Evolutionary conservation across 306 rosid species (phyloP).

Genomic region (Dalbergia cochinchinensis): DNA sequence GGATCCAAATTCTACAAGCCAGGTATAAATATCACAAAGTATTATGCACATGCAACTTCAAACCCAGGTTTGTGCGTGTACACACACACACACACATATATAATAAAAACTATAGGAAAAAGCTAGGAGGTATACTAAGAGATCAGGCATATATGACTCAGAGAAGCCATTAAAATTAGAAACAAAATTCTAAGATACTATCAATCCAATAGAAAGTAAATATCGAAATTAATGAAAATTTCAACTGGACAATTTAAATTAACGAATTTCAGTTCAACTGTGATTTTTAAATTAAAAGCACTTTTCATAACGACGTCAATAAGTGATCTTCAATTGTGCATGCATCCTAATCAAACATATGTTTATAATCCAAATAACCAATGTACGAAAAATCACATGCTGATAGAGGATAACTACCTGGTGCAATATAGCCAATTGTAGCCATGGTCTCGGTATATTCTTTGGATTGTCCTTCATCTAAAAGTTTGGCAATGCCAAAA

Average conservation of each 20-base stretch:
- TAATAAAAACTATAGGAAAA: too few species aligned
- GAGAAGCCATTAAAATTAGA: constrained; percentile 8
- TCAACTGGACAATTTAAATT: neutral
- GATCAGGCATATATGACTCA: neutral
- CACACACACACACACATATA: too few species aligned
- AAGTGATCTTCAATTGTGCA: neutral
- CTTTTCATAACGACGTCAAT: too few species aligned
- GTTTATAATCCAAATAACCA: neutral
- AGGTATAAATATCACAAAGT: neutral
- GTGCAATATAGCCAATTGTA: too few species aligned
- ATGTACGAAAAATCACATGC: neutral
- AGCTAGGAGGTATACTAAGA: too few species aligned
- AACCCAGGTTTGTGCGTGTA: too few species aligned
- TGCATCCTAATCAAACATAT: neutral
- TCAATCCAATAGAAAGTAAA: neutral
- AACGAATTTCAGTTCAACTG: neutral
- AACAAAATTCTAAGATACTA: neutral
- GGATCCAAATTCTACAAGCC: constrained; percentile 35
- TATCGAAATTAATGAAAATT: neutral
- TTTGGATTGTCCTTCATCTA: too few species aligned
- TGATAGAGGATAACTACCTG: too few species aligned
- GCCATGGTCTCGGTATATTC: too few species aligned
- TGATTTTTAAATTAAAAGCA: too few species aligned
- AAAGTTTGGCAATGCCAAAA: too few species aligned
- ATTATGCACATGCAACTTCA: too few species aligned